Conservation (phyloP, 2,329 filamentous ascomycete genomes). For the Rutstroemia sydowiana region DNA sequence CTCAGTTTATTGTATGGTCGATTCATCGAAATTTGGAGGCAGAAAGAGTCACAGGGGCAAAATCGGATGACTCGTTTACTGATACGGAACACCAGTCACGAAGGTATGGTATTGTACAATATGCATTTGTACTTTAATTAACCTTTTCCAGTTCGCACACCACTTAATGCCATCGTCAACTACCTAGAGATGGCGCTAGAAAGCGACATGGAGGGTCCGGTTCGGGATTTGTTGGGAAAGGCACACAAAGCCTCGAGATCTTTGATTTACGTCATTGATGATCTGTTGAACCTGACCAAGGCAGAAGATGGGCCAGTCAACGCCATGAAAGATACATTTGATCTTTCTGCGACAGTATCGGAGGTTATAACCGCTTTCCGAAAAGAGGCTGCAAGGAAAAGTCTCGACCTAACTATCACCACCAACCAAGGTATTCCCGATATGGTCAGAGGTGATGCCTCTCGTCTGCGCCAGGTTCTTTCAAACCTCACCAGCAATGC, state of each 20-base stretch:
- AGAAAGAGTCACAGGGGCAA: slow-evolving; percentile 79
- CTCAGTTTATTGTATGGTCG: slow-evolving; percentile 76
- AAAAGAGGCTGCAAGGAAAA: slow-evolving; percentile 54
- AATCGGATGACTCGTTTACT: slow-evolving; percentile 74
- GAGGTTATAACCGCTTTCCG: slow-evolving; percentile 71
- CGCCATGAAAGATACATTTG: slow-evolving; percentile 74
- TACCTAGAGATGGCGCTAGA: slow-evolving; percentile 88
- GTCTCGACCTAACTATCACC: slow-evolving; percentile 12
- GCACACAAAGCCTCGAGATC: slow-evolving; percentile 91
- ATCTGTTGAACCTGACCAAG: slow-evolving; percentile 81
- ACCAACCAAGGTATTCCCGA: slow-evolving; percentile 16
- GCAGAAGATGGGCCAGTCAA: slow-evolving; percentile 74
- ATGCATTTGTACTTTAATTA: not conserved
- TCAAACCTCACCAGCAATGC: slow-evolving; percentile 26
- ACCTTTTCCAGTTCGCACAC: slow-evolving; percentile 58
- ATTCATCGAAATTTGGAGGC: slow-evolving; percentile 89
- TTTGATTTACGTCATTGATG: slow-evolving; percentile 88
- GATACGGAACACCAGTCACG: slow-evolving; percentile 43
- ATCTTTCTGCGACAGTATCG: slow-evolving; percentile 60
- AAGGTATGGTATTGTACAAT: slow-evolving; percentile 33
- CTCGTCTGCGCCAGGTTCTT: slow-evolving; percentile 20
- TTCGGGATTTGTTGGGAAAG: slow-evolving; percentile 71
- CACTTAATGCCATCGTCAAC: slow-evolving; percentile 89
- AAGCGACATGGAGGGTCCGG: slow-evolving; percentile 70
- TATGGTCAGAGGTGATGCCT: slow-evolving; percentile 18